Base-by-base conservation (phyloP, 129 eudicot genomes). In the Chrysanthemum lavandulifolium region DNA sequence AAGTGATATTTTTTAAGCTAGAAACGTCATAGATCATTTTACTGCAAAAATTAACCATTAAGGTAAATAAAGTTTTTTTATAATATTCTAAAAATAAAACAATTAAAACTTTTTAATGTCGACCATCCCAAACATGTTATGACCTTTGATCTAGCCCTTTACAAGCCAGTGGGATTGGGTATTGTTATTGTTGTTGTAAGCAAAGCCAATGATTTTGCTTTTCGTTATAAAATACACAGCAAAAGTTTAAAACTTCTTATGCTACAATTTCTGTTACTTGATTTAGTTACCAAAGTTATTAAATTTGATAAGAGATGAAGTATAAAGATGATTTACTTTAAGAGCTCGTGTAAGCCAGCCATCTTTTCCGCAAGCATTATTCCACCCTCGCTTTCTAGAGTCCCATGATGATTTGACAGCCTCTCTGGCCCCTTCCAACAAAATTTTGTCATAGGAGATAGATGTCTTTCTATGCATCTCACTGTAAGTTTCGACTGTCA, bases 371-470 rank as follows among this genome's bases (percentile, higher is more conserved):
- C 84, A 84, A 8, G 72, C 89, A 21, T 65, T 73, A 65, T 48
- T 80, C 98, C 95, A 89, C 15, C 54, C 65, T 36, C 74, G 29
- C 55, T 33, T 73, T 5, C 16, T 69, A 48, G 49, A 47, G 76
- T 72, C 76, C 59, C 76, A 31, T 15, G 69, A 10, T 63, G 85
- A 82, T 71, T 61, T 78, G 65, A 85, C 91, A 65, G 86, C 96
- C 79, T 79, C 68, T 59, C 62, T 73, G 65, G 89, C 91, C 43
- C 85, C 93, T 68, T 70, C 81, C 45, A 94, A 49, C 74, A 94
- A 73, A 73, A 94, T 10, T 73, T 83, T 94, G 71, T 90, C 93
- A 71, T 80, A 82, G 47, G 97, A 90, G 68, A 94, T 73, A 10
- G 76, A 86, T 13, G 97, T 84, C 79, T 84, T 88, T 71, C 86